Evolutionary conservation across 2,329 filamentous ascomycete species (phyloP), one percentile per base, ranked within the genome.

Genomic region (Purpureocillium takamizusanense): DNA sequence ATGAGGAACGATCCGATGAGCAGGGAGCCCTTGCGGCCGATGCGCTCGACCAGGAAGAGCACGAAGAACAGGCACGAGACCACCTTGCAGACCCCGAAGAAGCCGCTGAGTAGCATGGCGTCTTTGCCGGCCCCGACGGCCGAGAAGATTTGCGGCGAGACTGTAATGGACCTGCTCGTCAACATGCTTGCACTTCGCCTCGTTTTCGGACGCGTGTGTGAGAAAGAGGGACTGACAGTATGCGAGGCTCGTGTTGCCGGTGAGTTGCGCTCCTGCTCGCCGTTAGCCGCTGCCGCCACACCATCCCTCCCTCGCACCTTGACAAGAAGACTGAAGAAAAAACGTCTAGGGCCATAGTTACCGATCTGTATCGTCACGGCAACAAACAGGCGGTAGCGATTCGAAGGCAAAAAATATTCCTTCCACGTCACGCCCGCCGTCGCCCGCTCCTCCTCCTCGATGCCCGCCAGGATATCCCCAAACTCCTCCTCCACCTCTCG

Each of bases 71-170:
- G 41, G 32, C 68, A 68, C 4, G 67, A 65, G 0, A 69, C 54
- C 17, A 73, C 65, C 51, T 74, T 74, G 42, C 70, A 64, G 7
- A 71, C 53, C 3, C 70, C 69, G 32, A 74, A 74, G 52, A 73
- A 70, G 9, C 69, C 70, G 1, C 66, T 72, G 37, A 74, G 60
- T 7, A 73, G 56, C 30, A 70, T 63, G 23, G 59, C 54, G n/a
- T 65, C 56, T 31, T 62, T 52, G 4, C 67, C 67, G 6, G 68
- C 67, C 4, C 69, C 69, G 9, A 73, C 66, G 3, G 67, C 60
- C 12, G 57, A 55, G 52, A 74, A 74, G 31, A 74, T 66, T 46
- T 74, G 70, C 1, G 66, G 69, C 2, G 67, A 67, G 46, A 69
- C 59, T 61, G 16, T 6, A 7, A 25, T n/a, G n/a, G n/a, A n/a